Conservation (phyloP, 2,329 filamentous ascomycete genomes). For the Fusarium sp. region DNA sequence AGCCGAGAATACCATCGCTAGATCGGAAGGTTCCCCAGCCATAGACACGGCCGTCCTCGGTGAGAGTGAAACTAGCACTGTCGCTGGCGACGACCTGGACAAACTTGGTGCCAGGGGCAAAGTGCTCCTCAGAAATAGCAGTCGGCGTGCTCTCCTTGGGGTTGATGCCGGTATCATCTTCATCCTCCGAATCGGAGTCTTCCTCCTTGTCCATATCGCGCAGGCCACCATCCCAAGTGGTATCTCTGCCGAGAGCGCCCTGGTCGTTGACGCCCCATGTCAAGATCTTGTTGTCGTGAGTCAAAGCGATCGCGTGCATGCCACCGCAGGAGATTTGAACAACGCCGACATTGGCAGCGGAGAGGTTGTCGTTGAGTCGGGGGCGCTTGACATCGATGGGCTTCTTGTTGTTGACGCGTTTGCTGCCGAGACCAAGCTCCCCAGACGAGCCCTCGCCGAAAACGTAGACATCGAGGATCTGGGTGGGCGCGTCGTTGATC, state of each 20-base stretch:
- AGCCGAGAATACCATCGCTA: slow-evolving; percentile 72
- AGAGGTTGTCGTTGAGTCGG: slow-evolving; percentile 77
- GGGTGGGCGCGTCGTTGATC: slow-evolving; percentile 73
- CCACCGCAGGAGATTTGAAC: slow-evolving; percentile 82
- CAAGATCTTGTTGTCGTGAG: slow-evolving; percentile 81
- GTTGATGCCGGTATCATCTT: slow-evolving; percentile 74
- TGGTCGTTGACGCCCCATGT: slow-evolving; percentile 93
- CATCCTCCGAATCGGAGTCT: slow-evolving; percentile 66
- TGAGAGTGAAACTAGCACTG: slow-evolving; percentile 80
- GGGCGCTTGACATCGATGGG: slow-evolving; percentile 83
- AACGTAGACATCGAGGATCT: slow-evolving; percentile 78
- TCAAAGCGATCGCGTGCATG: slow-evolving; percentile 83
- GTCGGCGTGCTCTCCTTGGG: slow-evolving; percentile 76
- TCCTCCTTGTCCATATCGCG: slow-evolving; percentile 65
- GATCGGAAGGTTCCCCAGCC: slow-evolving; percentile 86
- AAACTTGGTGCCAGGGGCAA: slow-evolving; percentile 70
- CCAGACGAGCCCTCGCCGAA: slow-evolving; percentile 84
- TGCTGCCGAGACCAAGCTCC: slow-evolving; percentile 82
- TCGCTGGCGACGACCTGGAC: slow-evolving; percentile 76
- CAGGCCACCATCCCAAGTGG: slow-evolving; percentile 72
- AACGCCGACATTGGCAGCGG: slow-evolving; percentile 72
- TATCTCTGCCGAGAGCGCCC: slow-evolving; percentile 81
- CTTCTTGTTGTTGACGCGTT: slow-evolving; percentile 68
- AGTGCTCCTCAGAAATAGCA: slow-evolving; percentile 66
- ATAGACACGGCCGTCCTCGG: slow-evolving; percentile 78